Percentiles rank a stretch among this genome's conserved stretches.
Conservation (phyloP, 768 basidiomycete species). For the Suillus occidentalis region DNA sequence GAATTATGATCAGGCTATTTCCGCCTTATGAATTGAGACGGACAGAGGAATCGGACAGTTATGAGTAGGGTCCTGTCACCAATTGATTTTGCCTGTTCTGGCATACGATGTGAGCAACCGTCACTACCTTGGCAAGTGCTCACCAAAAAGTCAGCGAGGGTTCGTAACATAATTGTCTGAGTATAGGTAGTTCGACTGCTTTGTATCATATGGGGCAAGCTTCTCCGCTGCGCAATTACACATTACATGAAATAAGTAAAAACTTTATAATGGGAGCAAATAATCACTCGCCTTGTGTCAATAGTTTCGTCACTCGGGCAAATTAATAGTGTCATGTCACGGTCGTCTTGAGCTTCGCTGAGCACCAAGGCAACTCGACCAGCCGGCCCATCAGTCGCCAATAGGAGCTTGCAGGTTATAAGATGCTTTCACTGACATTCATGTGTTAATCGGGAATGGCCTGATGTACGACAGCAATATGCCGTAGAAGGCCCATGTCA, state of each 20-base stretch:
- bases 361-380: background rate
- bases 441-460: background rate
- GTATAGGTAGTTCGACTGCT: background rate
- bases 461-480: background rate
- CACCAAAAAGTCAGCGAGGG: background rate
- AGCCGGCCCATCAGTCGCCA: background rate
- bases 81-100: constrained; percentile 1
- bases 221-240: background rate
- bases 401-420: background rate
- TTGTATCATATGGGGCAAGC: background rate
- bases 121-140: background rate
- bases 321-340: background rate
- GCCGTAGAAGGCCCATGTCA: background rate
- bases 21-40: background rate
- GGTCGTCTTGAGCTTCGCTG: background rate
- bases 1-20: background rate
- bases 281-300: background rate
- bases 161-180: background rate
- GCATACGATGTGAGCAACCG: background rate
- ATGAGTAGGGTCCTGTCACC: background rate
- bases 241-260: background rate
- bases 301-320: background rate
- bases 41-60: background rate
- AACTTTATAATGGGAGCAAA: background rate
- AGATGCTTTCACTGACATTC: background rate